Conservation (phyloP, 2,329 filamentous ascomycete species). For the Alternaria infectoria region DNA sequence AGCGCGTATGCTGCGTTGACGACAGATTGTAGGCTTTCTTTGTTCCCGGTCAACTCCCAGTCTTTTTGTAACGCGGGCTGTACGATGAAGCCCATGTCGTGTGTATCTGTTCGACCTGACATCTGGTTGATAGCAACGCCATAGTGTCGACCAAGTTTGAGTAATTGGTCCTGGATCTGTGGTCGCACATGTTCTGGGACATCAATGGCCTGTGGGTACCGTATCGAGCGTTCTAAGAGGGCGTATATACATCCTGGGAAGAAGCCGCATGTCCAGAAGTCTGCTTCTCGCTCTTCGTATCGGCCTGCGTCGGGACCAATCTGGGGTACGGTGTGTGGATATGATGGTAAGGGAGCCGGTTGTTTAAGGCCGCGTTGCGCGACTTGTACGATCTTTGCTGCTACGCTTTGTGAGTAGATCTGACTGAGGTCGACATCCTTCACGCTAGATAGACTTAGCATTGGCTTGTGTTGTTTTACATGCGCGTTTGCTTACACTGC, state of each 20-base stretch:
- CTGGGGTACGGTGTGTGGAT: constrained; percentile 45
- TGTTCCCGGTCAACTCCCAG: constrained; percentile 55
- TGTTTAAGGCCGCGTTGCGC: constrained; percentile 37
- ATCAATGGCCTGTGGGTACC: constrained; percentile 33
- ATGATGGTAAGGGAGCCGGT: constrained; percentile 36
- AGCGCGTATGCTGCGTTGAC: constrained; percentile 55
- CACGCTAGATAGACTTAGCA: constrained; percentile 15
- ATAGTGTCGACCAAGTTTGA: constrained; percentile 40
- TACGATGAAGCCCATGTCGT: constrained; percentile 63
- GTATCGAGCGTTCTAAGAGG: constrained; percentile 40
- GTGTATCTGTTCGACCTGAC: constrained; percentile 56
- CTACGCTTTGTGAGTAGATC: constrained; percentile 39
- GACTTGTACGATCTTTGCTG: constrained; percentile 43
- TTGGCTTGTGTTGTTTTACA: background rate
- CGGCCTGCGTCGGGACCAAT: constrained; percentile 25
- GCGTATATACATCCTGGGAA: constrained; percentile 46
- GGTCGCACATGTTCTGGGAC: constrained; percentile 24
- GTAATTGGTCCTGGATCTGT: constrained; percentile 29
- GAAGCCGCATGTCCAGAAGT: constrained; percentile 48
- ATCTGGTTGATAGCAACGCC: constrained; percentile 41
- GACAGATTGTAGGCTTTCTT: constrained; percentile 50
- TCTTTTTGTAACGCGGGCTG: constrained; percentile 56
- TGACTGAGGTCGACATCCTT: constrained; percentile 35
- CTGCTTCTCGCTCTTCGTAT: constrained; percentile 45
- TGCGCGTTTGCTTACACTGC: constrained; percentile 12